Evolutionary conservation across 495 filamentous ascomycete genomes (phyloP), one percentile per base, ranked within the genome.

Genomic region (Wilcoxina mikolae): DNA sequence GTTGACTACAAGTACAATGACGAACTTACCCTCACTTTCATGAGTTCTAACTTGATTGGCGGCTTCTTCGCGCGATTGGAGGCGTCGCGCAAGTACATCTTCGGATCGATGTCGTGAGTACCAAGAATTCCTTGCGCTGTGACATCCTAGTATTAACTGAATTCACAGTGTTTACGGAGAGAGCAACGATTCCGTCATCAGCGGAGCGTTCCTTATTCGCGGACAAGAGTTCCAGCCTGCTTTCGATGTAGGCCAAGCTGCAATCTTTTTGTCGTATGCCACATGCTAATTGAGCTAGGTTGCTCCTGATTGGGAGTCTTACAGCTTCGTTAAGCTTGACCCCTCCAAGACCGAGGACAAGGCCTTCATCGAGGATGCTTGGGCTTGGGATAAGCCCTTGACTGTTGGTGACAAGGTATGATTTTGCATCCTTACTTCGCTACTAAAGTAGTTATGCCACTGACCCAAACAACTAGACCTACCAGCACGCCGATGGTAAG

Each of bases 21-120:
- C 50, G 91, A 98, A 79, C 80, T 98, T 62, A 95, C 87, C 64
- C 74, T 87, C 67, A 84, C 84, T 67, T 98, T 98, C 83, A 98
- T 98, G 91, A 83, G 86, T 57, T 85, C 81, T 75, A 98, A 98
- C 78, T 74, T 95, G 68, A 90, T 98, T 68, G 85, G 84, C 73
- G 93, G 91, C 67, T 94, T 96, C 79, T 94, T 95, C 74, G 78
- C 79, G 68, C 93, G 91, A 75, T 85, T 99, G 55, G 91, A 99
- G 79, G 91, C 69, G 57, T 94, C 86, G 68, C 89, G 91, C 76
- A 99, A 96, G 81, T 95, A 89, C 79, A 73, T 99, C 71, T 96
- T 99, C 76, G 91, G 91, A 67, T 80, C 75, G 60, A 82, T 84
- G 64, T 86, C 82, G 51, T 54, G 28, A 43, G 51, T 54, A 54